Evolutionary conservation across 306 rosid species (phyloP).

Genomic region (Crataegus laevigata): DNA sequence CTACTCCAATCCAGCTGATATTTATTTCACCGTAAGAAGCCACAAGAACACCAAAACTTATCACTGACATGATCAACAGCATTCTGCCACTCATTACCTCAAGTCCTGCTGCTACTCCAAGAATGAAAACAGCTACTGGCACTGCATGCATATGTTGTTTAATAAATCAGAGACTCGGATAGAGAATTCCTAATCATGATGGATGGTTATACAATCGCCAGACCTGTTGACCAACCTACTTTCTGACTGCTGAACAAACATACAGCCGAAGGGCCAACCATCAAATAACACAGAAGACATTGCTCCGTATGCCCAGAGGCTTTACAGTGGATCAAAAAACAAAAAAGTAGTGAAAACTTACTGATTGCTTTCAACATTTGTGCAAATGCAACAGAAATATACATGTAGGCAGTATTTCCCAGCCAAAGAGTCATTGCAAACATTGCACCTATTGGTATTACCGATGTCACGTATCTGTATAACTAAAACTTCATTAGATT

Average conservation of each 20-base stretch:
- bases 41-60: conserved; percentile 90
- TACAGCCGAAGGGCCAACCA: background rate
- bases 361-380: conserved; percentile 99
- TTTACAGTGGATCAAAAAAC: conserved; percentile 6
- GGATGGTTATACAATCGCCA: background rate
- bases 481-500: conserved; percentile 28
- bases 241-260: conserved; percentile 2
- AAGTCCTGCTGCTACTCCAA: conserved; percentile 94
- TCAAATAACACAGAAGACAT: background rate
- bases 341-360: conserved; percentile 39
- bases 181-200: conserved; percentile 5
- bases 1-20: conserved; percentile 94
- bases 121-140: conserved; percentile 96
- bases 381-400: conserved; percentile 94
- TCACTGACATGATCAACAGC: conserved; percentile 92
- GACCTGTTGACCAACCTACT: conserved; percentile 17
- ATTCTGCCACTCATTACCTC: conserved; percentile 91
- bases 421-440: conserved; percentile 99
- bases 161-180: conserved; percentile 8
- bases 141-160: conserved; percentile 44
- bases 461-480: conserved; percentile 80
- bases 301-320: background rate
- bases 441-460: conserved; percentile 94
- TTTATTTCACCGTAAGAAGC: conserved; percentile 95
- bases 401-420: conserved; percentile 96